Evolutionary conservation across 805 yeast genomes (phyloP), one percentile per base, ranked within the genome.

Genomic region (Torulaspora microellipsoides): DNA sequence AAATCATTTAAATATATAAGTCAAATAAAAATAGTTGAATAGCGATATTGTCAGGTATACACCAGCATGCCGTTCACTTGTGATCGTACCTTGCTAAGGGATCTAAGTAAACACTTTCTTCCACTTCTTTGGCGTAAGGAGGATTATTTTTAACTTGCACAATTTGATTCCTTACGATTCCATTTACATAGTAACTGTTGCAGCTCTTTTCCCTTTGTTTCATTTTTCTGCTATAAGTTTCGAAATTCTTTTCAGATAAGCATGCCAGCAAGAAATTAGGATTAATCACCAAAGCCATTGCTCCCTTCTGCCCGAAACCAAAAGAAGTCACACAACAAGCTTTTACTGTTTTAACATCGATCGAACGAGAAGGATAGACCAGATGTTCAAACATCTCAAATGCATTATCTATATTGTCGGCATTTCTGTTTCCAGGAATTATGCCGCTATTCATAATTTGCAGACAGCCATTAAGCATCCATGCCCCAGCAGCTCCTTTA

Each of bases 401-500:
- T 23, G 71, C 65, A 59, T 76, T 70, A 69, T 90, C 97, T 56
- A 90, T 77, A 65, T 90, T 90, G 68, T 90, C 97, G 47, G 96
- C 96, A 61, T 90, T 90, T 66, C 95, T 77, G 76, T 90, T 90
- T 63, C 97, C 97, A 52, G 97, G 97, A 58, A 90, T 91, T 54
- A 87, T 58, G 65, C 96, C 95, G 58, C 83, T 66, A 70, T 85
- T 82, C 66, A 90, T 75, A 56, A 87, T 79, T 72, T 90, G 97
- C 56, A 90, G 72, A 46, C 84, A 93, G 66, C 97, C 97, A 69
- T 90, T 91, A 75, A 88, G 71, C 97, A 90, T 90, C 97, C 97
- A 90, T 44, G 97, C 96, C 71, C 95, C 97, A 41, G 97, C 97
- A 55, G 96, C 97, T 76, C 97, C 97, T 83, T 90, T 90, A 55